phyloP scores from a whole-genome alignment of 2,329 filamentous ascomycete species.

The Neopestalotiopsis clavispora region DNA sequence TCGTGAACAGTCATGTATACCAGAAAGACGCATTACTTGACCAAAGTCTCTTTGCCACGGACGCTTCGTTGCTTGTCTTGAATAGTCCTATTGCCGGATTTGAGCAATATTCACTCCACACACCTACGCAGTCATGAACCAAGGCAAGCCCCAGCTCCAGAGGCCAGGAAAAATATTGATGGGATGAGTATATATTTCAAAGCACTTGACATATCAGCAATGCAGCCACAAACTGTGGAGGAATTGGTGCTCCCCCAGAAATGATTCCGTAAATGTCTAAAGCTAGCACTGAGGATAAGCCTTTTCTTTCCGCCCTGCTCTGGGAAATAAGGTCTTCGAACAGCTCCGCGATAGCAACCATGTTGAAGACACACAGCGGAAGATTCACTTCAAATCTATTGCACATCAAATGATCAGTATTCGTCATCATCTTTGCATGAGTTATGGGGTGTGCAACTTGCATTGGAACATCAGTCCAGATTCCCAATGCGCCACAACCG shows the following conservation, averaged over 20 bases:
- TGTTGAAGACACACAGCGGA: constrained; percentile 20
- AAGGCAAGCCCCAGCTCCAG: background rate
- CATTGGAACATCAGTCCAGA: constrained; percentile 21
- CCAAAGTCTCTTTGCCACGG: too few species aligned
- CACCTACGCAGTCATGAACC: background rate
- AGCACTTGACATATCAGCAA: background rate
- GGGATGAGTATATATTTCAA: background rate
- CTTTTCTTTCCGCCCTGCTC: too few species aligned
- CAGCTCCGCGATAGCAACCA: constrained; percentile 20
- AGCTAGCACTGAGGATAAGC: too few species aligned
- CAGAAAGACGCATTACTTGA: too few species aligned
- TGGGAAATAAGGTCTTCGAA: background rate
- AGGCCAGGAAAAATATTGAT: background rate
- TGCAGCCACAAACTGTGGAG: background rate
- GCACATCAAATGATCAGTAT: too few species aligned
- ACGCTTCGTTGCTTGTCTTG: background rate
- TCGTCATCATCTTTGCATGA: background rate
- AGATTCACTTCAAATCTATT: constrained; percentile 23
- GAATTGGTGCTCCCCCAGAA: too few species aligned
- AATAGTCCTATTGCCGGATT: background rate
- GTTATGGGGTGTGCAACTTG: background rate
- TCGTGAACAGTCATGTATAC: too few species aligned
- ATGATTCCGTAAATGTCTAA: too few species aligned
- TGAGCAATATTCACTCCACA: background rate
- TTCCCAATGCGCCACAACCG: constrained; percentile 26